Percentiles rank a stretch among this genome's conserved stretches.
phyloP scores from a whole-genome alignment of 179 eudicot species.

The Actinidia arguta region DNA sequence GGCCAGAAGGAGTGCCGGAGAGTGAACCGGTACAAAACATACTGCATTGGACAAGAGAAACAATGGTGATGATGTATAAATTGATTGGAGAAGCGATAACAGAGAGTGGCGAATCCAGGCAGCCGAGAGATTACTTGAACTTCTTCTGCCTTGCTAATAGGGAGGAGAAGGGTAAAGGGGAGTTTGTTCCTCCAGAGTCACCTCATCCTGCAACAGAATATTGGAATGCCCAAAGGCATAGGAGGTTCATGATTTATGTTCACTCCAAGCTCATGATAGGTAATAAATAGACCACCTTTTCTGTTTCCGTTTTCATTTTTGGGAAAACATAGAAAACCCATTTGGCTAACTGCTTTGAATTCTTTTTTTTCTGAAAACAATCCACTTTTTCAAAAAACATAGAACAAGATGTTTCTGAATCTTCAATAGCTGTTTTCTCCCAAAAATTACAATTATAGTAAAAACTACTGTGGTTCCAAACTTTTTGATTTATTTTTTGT shows the following conservation, averaged over 20 bases:
- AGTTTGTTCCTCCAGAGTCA: constrained; percentile 70
- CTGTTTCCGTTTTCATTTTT: neutral
- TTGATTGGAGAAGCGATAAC: constrained; percentile 72
- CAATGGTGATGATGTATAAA: constrained; percentile 89
- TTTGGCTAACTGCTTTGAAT: neutral
- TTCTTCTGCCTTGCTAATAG: constrained; percentile 97
- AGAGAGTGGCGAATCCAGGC: constrained; percentile 59
- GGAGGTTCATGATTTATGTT: constrained; percentile 96
- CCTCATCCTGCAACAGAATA: constrained; percentile 78
- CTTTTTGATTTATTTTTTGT: neutral
- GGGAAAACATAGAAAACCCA: neutral
- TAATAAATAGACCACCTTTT: constrained; percentile 27
- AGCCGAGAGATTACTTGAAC: constrained; percentile 85
- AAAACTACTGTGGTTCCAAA: neutral
- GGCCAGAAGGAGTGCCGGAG: constrained; percentile 97
- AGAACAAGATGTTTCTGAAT: neutral
- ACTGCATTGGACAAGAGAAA: constrained; percentile 87
- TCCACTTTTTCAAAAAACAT: neutral
- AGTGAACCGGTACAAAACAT: constrained; percentile 85
- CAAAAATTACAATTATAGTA: neutral
- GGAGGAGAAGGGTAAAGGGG: constrained; percentile 65
- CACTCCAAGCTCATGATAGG: constrained; percentile 99
- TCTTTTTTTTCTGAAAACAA: neutral
- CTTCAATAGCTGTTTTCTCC: neutral
- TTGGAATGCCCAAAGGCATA: constrained; percentile 74